Evolutionary conservation across 1,139 yeast genomes (phyloP).

Genomic region (Saccharomyces hybrid): DNA sequence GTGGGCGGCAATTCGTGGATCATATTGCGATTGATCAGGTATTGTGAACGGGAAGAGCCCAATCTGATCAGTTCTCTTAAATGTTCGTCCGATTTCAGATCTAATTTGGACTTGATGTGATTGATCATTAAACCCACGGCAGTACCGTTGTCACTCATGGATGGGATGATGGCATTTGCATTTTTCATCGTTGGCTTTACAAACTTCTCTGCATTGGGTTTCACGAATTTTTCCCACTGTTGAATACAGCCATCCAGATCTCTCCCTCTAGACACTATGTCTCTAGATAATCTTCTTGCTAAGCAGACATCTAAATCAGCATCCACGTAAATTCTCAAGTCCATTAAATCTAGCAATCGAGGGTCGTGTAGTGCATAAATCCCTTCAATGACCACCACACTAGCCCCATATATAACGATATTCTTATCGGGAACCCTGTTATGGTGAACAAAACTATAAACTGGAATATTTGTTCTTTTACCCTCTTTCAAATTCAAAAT

Average conservation of each 20-base stretch:
- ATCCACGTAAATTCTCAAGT: constrained; percentile 82
- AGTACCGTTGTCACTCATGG: constrained; percentile 74
- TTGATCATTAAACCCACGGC: constrained; percentile 74
- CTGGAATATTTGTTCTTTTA: constrained; percentile 64
- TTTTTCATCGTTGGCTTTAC: constrained; percentile 70
- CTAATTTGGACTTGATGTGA: constrained; percentile 70
- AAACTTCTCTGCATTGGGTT: constrained; percentile 80
- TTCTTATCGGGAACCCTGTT: constrained; percentile 56
- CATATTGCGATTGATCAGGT: constrained; percentile 14
- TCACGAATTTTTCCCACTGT: constrained; percentile 88
- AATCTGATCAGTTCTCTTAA: constrained; percentile 37
- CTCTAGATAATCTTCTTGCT: constrained; percentile 80
- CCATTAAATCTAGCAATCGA: constrained; percentile 67
- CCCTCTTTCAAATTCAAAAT: constrained; percentile 58
- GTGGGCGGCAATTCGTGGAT: constrained; percentile 42
- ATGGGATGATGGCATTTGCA: constrained; percentile 83
- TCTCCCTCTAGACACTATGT: constrained; percentile 77
- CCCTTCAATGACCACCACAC: constrained; percentile 87
- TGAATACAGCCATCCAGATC: constrained; percentile 72
- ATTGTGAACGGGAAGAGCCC: constrained; percentile 16
- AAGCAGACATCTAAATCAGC: constrained; percentile 90
- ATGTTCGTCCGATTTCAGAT: constrained; percentile 59
- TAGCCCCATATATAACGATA: constrained; percentile 85
- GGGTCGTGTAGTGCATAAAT: constrained; percentile 74
- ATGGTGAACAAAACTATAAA: constrained; percentile 75